Evolutionary conservation across 1,139 yeast species (phyloP), one percentile per base, ranked within the genome.

Genomic region (Zygotorulaspora mrakii): DNA sequence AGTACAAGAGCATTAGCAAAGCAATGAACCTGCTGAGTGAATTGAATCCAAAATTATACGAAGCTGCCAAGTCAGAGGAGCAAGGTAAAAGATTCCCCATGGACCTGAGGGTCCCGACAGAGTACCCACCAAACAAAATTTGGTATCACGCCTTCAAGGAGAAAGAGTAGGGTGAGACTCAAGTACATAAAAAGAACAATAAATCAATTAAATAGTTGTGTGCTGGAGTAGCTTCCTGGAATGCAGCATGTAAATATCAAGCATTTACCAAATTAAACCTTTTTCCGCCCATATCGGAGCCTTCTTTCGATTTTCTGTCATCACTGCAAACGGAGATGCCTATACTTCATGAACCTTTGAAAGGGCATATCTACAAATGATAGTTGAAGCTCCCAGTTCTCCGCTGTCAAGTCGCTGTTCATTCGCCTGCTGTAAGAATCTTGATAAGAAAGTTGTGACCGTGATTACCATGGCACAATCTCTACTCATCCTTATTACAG

Each of bases 71-170:
- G 41, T 49, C 46, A 13, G 50, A 53, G 18, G 67, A 65, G 37
- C 49, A 52, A 23, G 67, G 64, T 22, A 62, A 61, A 40, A 69
- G 79, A 54, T 83, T 80, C 59, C 91, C 94, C 6, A 62, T 82
- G 55, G 96, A 89, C 55, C 64, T 87, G 67, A 76, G 94, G 59
- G 77, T 85, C 4, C 97, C 98, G 23, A 84, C 95, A 1, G 94
- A 88, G 42, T 86, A 71, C 48, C 98, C 98, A n/a, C 83, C 97
- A 28, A 79, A 77, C 55, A 73, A 76, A 47, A 73, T 86, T 20
- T 89, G 97, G 96, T 77, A 80, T 43, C 76, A 77, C 57, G 78
- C 81, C 51, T 85, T 49, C 43, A 49, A 47, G 34, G 47, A 51
- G 40, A 38, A 34, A 24, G 39, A 39, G 9, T 39, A 24, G 23